Percentiles rank a stretch among this genome's conserved stretches.
Conservation (phyloP, 2,329 filamentous ascomycete species). For the Colletotrichum sojae region DNA sequence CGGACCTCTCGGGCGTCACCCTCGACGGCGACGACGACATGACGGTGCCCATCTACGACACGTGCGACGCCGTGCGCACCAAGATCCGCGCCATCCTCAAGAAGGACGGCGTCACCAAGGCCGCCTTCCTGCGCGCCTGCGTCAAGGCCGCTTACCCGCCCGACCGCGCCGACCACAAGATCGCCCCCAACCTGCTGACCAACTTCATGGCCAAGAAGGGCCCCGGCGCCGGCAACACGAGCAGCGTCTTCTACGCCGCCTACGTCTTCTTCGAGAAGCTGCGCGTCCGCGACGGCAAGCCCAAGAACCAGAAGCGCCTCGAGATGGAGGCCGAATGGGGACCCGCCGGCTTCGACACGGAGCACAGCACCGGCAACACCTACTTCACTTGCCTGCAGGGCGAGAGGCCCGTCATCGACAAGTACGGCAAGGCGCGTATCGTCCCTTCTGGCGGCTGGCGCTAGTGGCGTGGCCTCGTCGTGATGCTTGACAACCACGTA, state of each 20-base stretch:
- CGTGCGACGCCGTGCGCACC: constrained; percentile 69
- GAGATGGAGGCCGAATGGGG: constrained; percentile 63
- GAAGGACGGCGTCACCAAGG: constrained; percentile 64
- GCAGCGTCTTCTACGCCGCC: constrained; percentile 64
- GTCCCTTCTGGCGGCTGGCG: background rate
- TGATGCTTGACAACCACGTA: background rate
- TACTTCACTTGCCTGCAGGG: background rate
- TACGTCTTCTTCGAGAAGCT: constrained; percentile 74
- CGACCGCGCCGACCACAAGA: constrained; percentile 49
- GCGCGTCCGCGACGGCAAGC: constrained; percentile 64
- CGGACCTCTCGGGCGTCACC: constrained; percentile 53
- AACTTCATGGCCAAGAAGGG: constrained; percentile 67
- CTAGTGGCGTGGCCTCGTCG: background rate
- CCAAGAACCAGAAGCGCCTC: constrained; percentile 64
- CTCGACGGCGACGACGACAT: constrained; percentile 63
- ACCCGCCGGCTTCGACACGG: constrained; percentile 45
- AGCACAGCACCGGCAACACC: background rate
- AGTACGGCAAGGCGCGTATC: constrained; percentile 41
- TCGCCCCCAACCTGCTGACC: constrained; percentile 60
- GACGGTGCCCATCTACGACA: constrained; percentile 66
- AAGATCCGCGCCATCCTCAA: constrained; percentile 68
- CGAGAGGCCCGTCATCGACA: constrained; percentile 38
- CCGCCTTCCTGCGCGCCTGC: constrained; percentile 65
- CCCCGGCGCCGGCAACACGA: constrained; percentile 61
- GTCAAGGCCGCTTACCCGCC: constrained; percentile 53